Base-by-base conservation (phyloP, 345 rosid genomes). In the Kandelia obovata region DNA sequence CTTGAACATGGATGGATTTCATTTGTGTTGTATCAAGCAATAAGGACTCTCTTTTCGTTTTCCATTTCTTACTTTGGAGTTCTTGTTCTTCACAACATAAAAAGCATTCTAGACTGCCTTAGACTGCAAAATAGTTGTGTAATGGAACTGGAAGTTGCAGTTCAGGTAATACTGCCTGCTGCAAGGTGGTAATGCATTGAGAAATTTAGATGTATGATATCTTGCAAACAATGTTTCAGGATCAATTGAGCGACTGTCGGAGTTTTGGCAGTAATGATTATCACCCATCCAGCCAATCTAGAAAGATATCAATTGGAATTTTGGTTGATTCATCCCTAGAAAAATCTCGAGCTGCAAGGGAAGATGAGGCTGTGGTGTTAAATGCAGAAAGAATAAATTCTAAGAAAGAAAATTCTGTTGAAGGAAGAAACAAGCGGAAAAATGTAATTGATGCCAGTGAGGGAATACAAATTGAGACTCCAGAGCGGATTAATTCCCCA, bases 271-370 rank as follows among this genome's bases (percentile, higher is more conserved):
- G 88, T 75, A 74, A 75, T 28, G 30, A 28, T 75, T 80, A 58
- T 71, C 82, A 51, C 73, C 89, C 81, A 30, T 82, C 86, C 58
- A 90, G 92, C 77, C 97, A 92, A 63, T 74, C 86, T 31, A 86
- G 92, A 73, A 95, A 95, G 86, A 82, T 90, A 26, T 92, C 96
- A 27, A 84, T 95, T 35, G 99, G 99, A 78, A 80, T 95, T 69
- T 64, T 77, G 79, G 75, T 70, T 8, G 92, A 86, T 72, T 73
- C 91, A 61, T 74, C 60, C 17, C 34, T 74, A 79, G 26, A 82
- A 82, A 79, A 78, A 62, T 63, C 61, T 61, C 78, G 35, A 78
- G 55, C 72, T 32, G 68, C 68, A 51, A 77, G 76, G 75, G 78
- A 52, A 75, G 76, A 73, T 70, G 78, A 69, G 59, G 72, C 46